Conservation (phyloP, 495 filamentous ascomycete genomes). For the Mycothermus thermophilus region DNA sequence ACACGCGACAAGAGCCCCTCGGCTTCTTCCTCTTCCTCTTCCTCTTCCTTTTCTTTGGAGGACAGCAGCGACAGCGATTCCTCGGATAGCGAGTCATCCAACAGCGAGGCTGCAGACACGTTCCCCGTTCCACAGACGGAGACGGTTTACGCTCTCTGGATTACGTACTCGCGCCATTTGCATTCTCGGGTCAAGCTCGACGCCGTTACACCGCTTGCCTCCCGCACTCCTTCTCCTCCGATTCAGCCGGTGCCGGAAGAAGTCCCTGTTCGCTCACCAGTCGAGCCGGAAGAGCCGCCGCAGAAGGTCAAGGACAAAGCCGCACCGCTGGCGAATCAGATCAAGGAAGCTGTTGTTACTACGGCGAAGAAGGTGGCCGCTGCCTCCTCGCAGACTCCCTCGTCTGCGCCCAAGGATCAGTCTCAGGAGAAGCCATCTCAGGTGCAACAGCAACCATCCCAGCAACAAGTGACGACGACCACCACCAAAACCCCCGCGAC, state of each 20-base stretch:
- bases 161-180: slow-evolving; percentile 87
- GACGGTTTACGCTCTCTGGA: slow-evolving; percentile 89
- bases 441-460: background rate
- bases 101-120: slow-evolving; percentile 14
- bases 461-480: background rate
- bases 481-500: background rate
- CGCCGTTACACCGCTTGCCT: slow-evolving; percentile 41
- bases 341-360: slow-evolving; percentile 51
- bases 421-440: slow-evolving; percentile 6
- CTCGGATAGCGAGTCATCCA: slow-evolving; percentile 35
- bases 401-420: slow-evolving; percentile 15
- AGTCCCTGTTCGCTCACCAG: slow-evolving; percentile 36
- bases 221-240: slow-evolving; percentile 50
- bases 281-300: slow-evolving; percentile 29
- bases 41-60: too few relatives aligned
- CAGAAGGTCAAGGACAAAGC: slow-evolving; percentile 27
- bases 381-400: slow-evolving; percentile 10
- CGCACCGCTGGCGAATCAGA: slow-evolving; percentile 57
- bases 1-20: slow-evolving; percentile 29
- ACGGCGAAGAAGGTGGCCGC: slow-evolving; percentile 35
- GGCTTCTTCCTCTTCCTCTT: too few relatives aligned
- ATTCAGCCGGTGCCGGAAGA: slow-evolving; percentile 72
- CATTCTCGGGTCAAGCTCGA: slow-evolving; percentile 52
- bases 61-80: slow-evolving; percentile 32
- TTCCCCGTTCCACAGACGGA: slow-evolving; percentile 40